Evolutionary conservation across 2,329 filamentous ascomycete genomes (phyloP).

Genomic region (Trichophyton mentagrophytes): DNA sequence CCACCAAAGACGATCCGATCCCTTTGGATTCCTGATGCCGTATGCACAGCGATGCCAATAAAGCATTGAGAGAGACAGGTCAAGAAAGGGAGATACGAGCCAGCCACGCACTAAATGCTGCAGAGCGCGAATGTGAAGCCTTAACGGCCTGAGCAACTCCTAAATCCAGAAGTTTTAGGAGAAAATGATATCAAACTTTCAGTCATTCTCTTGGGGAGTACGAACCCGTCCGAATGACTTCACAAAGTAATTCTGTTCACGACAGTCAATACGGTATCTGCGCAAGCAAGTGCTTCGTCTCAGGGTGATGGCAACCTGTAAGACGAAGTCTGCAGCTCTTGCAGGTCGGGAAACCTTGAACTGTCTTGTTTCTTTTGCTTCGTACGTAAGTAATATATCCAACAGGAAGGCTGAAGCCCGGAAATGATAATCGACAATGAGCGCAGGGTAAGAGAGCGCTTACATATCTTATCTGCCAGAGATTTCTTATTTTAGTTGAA

Average conservation of each 20-base stretch:
- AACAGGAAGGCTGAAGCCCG: not conserved
- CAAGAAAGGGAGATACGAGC: not conserved
- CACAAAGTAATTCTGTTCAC: not conserved
- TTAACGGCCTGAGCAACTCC: not conserved
- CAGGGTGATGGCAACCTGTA: not conserved
- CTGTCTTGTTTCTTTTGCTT: not conserved
- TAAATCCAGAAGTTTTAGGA: slow-evolving; percentile 1
- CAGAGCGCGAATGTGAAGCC: not conserved
- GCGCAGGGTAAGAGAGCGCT: not conserved
- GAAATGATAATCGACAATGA: not conserved
- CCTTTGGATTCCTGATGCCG: not conserved
- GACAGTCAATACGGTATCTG: not conserved
- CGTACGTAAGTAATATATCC: not conserved
- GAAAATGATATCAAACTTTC: not conserved
- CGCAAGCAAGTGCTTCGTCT: not conserved
- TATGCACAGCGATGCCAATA: not conserved
- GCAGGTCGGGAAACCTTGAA: not conserved
- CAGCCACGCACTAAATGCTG: not conserved
- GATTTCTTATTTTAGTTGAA: not conserved
- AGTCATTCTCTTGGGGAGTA: not conserved
- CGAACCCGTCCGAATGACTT: not conserved
- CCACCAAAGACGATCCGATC: not conserved
- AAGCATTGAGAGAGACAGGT: not conserved
- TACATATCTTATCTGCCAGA: not conserved
- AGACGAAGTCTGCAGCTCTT: not conserved